phyloP scores from a whole-genome alignment of 164 flowering plant genomes.

The Nymphaea colorata region DNA sequence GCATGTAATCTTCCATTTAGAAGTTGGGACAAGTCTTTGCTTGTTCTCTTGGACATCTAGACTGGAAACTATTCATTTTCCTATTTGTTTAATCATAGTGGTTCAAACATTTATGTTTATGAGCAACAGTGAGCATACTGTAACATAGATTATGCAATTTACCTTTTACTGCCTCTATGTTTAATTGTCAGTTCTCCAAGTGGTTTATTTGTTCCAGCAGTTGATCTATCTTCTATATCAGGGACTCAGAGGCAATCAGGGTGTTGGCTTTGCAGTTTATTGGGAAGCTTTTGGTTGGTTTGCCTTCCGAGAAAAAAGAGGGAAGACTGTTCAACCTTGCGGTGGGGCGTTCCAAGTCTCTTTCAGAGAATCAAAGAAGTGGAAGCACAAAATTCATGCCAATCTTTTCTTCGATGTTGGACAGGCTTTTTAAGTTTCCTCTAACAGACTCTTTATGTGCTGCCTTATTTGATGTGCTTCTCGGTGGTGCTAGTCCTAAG shows the following conservation, averaged over 20 bases:
- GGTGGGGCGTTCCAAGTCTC: conserved; percentile 60
- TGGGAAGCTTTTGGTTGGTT: conserved; percentile 88
- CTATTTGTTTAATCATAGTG: too few species aligned
- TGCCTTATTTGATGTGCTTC: conserved; percentile 92
- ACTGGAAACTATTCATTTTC: too few species aligned
- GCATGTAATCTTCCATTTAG: too few species aligned
- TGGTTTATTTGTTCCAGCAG: too few species aligned
- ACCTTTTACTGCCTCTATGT: too few species aligned
- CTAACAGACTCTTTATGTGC: conserved; percentile 80
- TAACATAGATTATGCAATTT: too few species aligned
- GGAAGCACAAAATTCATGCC: conserved; percentile 42
- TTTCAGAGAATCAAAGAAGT: conserved; percentile 49
- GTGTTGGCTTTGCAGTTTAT: conserved; percentile 83
- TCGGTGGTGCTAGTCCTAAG: conserved; percentile 99
- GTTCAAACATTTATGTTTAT: too few species aligned
- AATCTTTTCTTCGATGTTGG: conserved; percentile 63
- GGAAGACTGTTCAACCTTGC: conserved; percentile 65
- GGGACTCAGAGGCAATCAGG: conserved; percentile 89
- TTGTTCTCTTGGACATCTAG: too few species aligned
- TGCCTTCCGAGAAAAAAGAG: conserved; percentile 92
- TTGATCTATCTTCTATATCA: conserved; percentile 6
- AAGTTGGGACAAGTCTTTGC: too few species aligned
- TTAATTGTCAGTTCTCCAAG: too few species aligned
- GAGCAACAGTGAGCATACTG: too few species aligned
- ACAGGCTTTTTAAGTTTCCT: conserved; percentile 74